Evolutionary conservation across 1,139 yeast genomes (phyloP), one percentile per base, ranked within the genome.

Genomic region (Kluyveromyces sp.): DNA sequence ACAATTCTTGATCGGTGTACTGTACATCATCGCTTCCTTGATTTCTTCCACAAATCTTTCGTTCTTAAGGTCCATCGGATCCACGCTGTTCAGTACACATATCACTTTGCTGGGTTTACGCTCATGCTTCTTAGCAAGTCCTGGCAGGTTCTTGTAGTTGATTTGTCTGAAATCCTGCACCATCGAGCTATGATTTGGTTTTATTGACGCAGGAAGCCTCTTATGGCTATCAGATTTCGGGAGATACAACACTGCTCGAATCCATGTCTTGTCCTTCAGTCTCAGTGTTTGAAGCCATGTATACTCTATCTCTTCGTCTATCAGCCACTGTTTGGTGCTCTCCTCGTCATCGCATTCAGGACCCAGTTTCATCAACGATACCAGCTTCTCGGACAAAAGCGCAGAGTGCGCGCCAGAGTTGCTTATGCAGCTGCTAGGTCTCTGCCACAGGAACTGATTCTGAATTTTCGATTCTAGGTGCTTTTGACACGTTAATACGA

Each of bases 71-170:
- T 86, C 94, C 43, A 76, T 77, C 1, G 82, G 74, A 1, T 83
- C 73, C 1, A 85, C 74, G 33, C 78, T 67, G 55, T 88, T 88
- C 39, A 84, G 63, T 11, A 88, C 61, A 49, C 82, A 78, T 20
- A 88, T 60, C 0, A 83, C 88, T 11, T 63, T 71, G 55, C 86
- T 76, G 41, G 55, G 54, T 13, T 44, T 42, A 13, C 46, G 46
- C 7, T 42, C 47, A 3, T 44, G 45, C 3, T 46, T 47, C 15
- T 41, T 31, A 3, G 54, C 65, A 16, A 63, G 39, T 9, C 48
- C 48, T 2, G 63, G 48, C 3, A 66, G 43, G 13, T 60, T 55
- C 45, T 63, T 60, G 47, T 56, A 66, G 3, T 63, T 55, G 7
- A 66, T 50, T 19, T 50, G 48, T 7, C 49, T 39, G 19, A 55